Evolutionary conservation across 2,329 filamentous ascomycete genomes (phyloP).

Genomic region (Raffaelea arxii): DNA sequence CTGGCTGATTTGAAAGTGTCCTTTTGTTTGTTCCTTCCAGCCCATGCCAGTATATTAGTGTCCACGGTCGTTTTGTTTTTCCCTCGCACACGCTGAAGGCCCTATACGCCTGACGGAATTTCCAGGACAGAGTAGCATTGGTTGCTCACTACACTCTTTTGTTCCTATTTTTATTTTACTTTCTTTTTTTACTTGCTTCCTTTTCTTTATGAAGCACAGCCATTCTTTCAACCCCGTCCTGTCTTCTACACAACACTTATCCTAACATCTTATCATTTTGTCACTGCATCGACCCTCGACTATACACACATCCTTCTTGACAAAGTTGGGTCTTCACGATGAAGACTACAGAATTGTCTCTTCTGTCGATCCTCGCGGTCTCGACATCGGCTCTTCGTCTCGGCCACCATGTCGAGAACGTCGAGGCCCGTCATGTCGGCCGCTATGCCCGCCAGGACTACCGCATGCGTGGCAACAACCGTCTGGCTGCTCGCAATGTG

Average conservation of each 20-base stretch:
- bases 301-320: neutral
- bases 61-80: too few relatives aligned
- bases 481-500: neutral
- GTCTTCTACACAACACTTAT: neutral
- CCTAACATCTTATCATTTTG: neutral
- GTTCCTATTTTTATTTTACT: neutral
- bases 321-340: too few relatives aligned
- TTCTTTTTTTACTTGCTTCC: neutral
- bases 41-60: too few relatives aligned
- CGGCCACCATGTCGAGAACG: neutral
- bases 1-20: too few relatives aligned
- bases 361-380: neutral
- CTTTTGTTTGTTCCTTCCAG: too few relatives aligned
- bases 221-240: neutral
- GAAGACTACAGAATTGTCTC: neutral
- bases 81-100: too few relatives aligned
- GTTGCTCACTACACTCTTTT: neutral
- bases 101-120: neutral
- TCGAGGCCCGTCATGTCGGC: neutral
- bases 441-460: neutral
- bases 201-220: neutral
- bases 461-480: neutral
- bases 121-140: neutral
- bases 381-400: neutral
- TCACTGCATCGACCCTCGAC: neutral